Conservation (phyloP, 768 basidiomycete species). For the Tulasnella sp. region DNA sequence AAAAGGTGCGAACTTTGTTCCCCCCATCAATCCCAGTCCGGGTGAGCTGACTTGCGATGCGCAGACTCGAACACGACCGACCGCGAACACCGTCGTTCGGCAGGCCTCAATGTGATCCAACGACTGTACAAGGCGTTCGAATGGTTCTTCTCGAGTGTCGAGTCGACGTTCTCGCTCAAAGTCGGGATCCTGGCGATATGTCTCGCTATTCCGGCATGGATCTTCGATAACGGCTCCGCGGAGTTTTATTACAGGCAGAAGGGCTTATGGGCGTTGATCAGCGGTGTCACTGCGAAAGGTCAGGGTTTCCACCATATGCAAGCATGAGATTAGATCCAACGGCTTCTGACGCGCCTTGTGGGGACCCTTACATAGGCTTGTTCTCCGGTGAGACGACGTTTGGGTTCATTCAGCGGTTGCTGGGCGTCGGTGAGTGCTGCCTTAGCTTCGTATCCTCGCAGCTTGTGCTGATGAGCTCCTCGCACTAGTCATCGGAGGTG, state of each 20-base stretch:
- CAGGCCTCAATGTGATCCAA: neutral
- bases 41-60: neutral
- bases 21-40: neutral
- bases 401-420: constrained; percentile 5
- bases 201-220: constrained; percentile 8
- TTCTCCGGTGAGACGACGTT: constrained; percentile 2
- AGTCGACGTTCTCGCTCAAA: constrained; percentile 8
- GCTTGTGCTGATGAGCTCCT: neutral
- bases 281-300: constrained; percentile 7
- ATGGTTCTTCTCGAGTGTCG: neutral
- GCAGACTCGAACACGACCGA: neutral
- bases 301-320: too few species aligned
- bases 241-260: constrained; percentile 10
- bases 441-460: neutral
- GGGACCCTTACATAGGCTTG: neutral
- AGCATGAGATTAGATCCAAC: too few species aligned
- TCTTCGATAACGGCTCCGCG: neutral
- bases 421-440: neutral
- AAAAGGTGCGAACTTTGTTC: neutral
- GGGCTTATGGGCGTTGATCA: constrained; percentile 7
- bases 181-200: constrained; percentile 3
- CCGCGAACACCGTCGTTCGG: neutral
- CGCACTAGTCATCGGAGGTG: neutral
- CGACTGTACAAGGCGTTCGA: neutral
- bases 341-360: neutral